Percentiles rank a stretch among this genome's conserved stretches.
Conservation (phyloP, 129 eudicot genomes). For the Kitagawia praeruptora region DNA sequence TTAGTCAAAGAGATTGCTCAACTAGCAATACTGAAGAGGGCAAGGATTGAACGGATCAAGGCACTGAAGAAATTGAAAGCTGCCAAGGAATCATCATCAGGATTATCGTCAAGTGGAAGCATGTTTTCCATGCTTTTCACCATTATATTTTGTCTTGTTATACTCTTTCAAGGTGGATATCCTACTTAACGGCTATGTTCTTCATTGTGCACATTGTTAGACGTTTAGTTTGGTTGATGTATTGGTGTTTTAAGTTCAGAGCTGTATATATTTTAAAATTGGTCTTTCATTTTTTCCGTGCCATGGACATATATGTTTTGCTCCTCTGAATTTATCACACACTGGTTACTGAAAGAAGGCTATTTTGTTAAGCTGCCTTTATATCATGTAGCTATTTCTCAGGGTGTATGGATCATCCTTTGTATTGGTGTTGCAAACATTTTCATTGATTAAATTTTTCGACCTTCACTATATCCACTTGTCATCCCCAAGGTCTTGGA, state of each 20-base stretch:
- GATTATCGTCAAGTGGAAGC: constrained; percentile 30
- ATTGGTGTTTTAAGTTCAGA: not conserved
- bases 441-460: not conserved
- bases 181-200: not conserved
- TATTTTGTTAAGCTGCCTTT: not conserved
- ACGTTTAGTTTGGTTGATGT: not conserved
- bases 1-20: constrained; percentile 70
- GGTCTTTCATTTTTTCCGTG: not conserved
- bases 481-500: no score
- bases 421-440: not conserved
- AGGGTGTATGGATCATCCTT: constrained; percentile 3
- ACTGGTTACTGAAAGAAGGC: not conserved
- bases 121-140: constrained; percentile 62
- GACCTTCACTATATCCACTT: not conserved
- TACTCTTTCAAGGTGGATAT: constrained; percentile 60
- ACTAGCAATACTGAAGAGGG: constrained; percentile 66
- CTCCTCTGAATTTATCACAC: not conserved
- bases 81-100: constrained; percentile 36
- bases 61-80: constrained; percentile 65
- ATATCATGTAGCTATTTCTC: not conserved
- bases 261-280: not conserved
- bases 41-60: constrained; percentile 65
- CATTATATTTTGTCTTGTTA: constrained; percentile 39
- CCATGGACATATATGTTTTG: not conserved
- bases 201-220: not conserved